Percentiles rank a stretch among this genome's conserved stretches.
Evolutionary conservation across 164 flowering plant genomes (phyloP).

Genomic region (Santalum album): DNA sequence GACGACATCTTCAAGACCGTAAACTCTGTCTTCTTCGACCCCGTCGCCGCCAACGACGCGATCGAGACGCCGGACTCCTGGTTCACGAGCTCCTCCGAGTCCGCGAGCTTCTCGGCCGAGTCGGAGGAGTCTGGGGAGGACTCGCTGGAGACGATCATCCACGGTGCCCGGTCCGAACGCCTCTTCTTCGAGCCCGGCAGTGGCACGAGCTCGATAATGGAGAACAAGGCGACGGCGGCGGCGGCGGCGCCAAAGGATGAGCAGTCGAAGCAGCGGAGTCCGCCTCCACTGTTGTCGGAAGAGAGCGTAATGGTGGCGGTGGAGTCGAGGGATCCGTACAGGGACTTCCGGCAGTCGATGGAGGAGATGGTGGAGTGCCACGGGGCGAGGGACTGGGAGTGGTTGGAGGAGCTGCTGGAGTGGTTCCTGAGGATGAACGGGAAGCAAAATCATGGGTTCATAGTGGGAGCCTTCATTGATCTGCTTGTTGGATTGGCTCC

Average conservation of each 20-base stretch:
- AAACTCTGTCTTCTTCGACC: neutral
- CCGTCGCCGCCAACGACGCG: neutral
- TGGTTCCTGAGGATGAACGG: slow-evolving; percentile 2
- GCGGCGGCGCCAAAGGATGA: neutral
- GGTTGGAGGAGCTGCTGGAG: slow-evolving; percentile 1
- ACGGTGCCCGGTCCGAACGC: neutral
- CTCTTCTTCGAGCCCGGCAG: neutral
- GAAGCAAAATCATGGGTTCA: slow-evolving; percentile 1
- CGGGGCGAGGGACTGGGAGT: slow-evolving; percentile 1
- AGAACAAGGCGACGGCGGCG: too few relatives aligned
- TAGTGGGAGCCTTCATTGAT: neutral
- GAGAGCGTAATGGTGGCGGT: slow-evolving; percentile 1
- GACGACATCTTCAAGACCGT: neutral
- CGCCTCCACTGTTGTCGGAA: neutral
- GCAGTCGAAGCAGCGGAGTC: neutral
- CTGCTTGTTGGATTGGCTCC: neutral
- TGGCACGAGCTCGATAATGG: neutral
- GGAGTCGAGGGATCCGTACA: slow-evolving; percentile 1
- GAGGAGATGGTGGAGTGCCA: slow-evolving; percentile 5
- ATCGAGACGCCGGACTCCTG: neutral
- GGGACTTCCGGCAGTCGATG: slow-evolving; percentile 3
- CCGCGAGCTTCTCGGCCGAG: neutral
- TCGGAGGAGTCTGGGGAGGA: neutral
- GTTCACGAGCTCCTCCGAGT: neutral
- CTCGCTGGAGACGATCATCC: neutral